Conservation (phyloP, 75 land plant species). For the Azolla pinnata region DNA sequence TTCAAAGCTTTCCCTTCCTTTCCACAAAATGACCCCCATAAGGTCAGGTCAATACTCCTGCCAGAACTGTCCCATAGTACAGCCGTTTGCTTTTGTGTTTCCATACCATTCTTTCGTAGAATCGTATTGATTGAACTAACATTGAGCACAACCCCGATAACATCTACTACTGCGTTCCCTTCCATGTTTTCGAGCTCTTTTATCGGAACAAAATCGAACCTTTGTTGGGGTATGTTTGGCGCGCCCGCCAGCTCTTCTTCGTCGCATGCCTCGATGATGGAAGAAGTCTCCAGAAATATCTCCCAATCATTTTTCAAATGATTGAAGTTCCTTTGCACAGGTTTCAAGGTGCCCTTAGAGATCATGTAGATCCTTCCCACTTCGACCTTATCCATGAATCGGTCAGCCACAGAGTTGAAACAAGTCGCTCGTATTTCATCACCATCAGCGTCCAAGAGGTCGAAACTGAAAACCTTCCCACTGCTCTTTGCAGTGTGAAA, state of each 20-base stretch:
- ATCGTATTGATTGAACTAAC: constrained; percentile 52
- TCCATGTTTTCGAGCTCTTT: constrained; percentile 76
- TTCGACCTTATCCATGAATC: constrained; percentile 61
- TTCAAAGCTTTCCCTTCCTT: constrained; percentile 77
- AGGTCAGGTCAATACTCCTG: constrained; percentile 73
- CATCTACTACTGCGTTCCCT: constrained; percentile 61
- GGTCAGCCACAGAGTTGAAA: constrained; percentile 81
- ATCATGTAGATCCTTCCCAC: constrained; percentile 80
- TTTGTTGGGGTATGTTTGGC: constrained; percentile 68
- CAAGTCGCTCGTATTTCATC: constrained; percentile 92
- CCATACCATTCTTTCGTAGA: constrained; percentile 83
- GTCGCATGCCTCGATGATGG: constrained; percentile 58
- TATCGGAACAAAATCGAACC: constrained; percentile 64
- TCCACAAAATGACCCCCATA: constrained; percentile 77
- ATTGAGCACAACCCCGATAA: constrained; percentile 71
- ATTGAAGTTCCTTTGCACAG: constrained; percentile 87
- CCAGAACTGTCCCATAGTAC: constrained; percentile 84
- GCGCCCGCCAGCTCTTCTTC: too few relatives aligned
- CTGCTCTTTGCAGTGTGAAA: constrained; percentile 90
- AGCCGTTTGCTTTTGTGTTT: constrained; percentile 71
- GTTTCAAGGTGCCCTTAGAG: constrained; percentile 82
- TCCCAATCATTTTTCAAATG: constrained; percentile 97
- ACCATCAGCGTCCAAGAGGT: constrained; percentile 86
- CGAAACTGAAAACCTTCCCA: constrained; percentile 93
- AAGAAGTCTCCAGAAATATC: constrained; percentile 65